Conservation (phyloP, 2,329 filamentous ascomycete genomes). For the Pestalotiopsis sp. region DNA sequence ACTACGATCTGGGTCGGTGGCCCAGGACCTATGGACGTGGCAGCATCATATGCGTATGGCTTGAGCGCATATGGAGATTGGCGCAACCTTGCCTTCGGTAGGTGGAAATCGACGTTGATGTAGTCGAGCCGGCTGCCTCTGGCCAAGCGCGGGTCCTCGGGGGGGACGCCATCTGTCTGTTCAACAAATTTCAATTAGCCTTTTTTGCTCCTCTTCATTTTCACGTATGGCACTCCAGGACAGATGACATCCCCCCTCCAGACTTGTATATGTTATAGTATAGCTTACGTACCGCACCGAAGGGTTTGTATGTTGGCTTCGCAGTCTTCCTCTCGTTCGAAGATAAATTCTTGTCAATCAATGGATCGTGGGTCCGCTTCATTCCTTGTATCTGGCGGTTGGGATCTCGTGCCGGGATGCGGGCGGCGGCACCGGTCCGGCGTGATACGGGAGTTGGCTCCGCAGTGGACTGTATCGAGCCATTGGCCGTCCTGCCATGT, state of each 20-base stretch:
- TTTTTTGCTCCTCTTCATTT: conserved; percentile 29
- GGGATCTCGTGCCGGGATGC: conserved; percentile 58
- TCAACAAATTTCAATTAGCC: conserved; percentile 57
- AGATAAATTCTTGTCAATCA: conserved; percentile 36
- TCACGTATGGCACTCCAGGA: conserved; percentile 40
- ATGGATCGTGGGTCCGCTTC: conserved; percentile 63
- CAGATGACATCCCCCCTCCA: conserved; percentile 63
- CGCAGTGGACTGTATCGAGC: conserved; percentile 29
- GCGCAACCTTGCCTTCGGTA: conserved; percentile 69
- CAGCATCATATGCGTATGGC: conserved; percentile 78
- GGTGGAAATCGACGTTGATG: conserved; percentile 69
- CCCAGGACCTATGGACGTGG: conserved; percentile 82
- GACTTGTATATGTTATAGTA: conserved; percentile 36
- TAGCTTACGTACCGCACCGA: conserved; percentile 65
- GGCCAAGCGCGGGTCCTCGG: conserved; percentile 79
- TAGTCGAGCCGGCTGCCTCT: conserved; percentile 65
- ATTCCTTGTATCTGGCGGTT: conserved; percentile 53
- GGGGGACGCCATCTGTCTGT: conserved; percentile 77
- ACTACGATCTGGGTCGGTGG: conserved; percentile 90
- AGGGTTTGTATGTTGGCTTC: conserved; percentile 63
- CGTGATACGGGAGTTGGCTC: conserved; percentile 24
- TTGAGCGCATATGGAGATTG: conserved; percentile 77
- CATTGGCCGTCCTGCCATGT: conserved; percentile 37
- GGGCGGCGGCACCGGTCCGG: conserved; percentile 32
- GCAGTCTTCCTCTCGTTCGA: conserved; percentile 58